Percentiles rank a stretch among this genome's conserved stretches.
phyloP scores from a whole-genome alignment of 1,284 basidiomycete genomes.

The Heterobasidion irregulare region DNA sequence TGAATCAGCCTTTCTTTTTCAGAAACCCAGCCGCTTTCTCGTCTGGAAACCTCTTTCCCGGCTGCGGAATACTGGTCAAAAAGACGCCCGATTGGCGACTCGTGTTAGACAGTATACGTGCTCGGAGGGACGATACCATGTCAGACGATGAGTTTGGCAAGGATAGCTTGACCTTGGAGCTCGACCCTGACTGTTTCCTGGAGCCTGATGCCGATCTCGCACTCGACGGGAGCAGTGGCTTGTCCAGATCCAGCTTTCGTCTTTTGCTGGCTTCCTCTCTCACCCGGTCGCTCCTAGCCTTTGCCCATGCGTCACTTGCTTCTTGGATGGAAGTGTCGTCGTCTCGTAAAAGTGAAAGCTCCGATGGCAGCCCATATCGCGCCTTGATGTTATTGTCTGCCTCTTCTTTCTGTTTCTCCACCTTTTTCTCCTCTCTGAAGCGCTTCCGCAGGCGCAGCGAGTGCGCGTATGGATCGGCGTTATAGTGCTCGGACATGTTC shows the following conservation, averaged over 20 bases:
- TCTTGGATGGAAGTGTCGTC: conserved; percentile 44
- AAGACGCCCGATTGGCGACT: conserved; percentile 12
- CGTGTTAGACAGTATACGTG: conserved; percentile 47
- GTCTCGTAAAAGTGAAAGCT: conserved; percentile 50
- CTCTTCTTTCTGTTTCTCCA: conserved; percentile 55
- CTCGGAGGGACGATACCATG: conserved; percentile 31
- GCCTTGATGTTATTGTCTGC: conserved; percentile 65
- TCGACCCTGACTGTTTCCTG: conserved; percentile 2
- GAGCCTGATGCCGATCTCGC: conserved; percentile 7
- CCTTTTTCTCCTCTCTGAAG: conserved; percentile 83
- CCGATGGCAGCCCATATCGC: conserved; percentile 66
- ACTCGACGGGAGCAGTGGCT: conserved; percentile 20
- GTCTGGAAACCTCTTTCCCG: conserved; percentile 4
- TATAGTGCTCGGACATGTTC: conserved; percentile 62
- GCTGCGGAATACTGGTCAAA: neutral
- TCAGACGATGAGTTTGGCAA: neutral
- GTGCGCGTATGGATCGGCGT: conserved; percentile 78
- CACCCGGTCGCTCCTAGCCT: conserved; percentile 34
- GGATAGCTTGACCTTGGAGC: conserved; percentile 10
- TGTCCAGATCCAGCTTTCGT: conserved; percentile 32
- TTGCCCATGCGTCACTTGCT: conserved; percentile 57
- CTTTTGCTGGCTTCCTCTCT: conserved; percentile 36
- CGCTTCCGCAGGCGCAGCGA: conserved; percentile 68
- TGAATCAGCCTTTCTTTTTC: conserved; percentile 4
- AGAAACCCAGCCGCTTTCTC: conserved; percentile 5